Evolutionary conservation across 257 asterid genomes (phyloP), one percentile per base, ranked within the genome.

Genomic region (Solanum peruvianum): DNA sequence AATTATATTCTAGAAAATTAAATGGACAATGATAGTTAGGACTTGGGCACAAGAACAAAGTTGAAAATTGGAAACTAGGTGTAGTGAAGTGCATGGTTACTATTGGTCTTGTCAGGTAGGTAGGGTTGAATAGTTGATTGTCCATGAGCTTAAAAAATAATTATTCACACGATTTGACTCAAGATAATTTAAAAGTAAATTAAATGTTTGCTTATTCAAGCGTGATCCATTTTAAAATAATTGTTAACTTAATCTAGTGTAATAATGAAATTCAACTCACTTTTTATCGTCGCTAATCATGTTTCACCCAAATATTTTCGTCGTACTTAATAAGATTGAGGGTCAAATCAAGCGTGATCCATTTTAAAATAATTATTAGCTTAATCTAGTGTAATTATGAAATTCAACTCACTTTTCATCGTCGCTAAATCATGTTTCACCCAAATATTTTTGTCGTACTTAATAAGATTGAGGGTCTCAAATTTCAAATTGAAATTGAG

Each of bases 141-240:
- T 64, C 23, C 7, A 27, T 14, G 35, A 14, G 11, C 20, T 2
- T 16, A 14, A 67, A 29, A 67, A 29, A 29, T 29, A 67, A 67
- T 7, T 67, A 67, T 67, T 1, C 10, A 31, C 0, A 0, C 5
- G 0, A 67, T 1, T 66, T 13, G n/a, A 11, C 0, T 70, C 13
- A 2, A 31, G n/a, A 15, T 1, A 31, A 31, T 70, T 70, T 31
- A 8, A 7, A 8, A 70, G 1, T 8, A 0, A 31, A 31, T 8
- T 29, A 29, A 15, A 15, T 15, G 1, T 69, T 69, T 29, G 3
- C 76, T 8, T 39, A 16, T 70, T 70, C 11, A 69, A 69, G 76
- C 1, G n/a, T 69, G 5, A 15, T 15, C 0, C 13, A 29, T 15
- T 14, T 7, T 7, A 13, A 69, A 29, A 69, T 7, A 18, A 29